These are phyloP conservation scores for Trichoderma pleuroti DNA, from an alignment of 2,329 filamentous ascomycete genomes.

Conservation along the genomic window DNA sequence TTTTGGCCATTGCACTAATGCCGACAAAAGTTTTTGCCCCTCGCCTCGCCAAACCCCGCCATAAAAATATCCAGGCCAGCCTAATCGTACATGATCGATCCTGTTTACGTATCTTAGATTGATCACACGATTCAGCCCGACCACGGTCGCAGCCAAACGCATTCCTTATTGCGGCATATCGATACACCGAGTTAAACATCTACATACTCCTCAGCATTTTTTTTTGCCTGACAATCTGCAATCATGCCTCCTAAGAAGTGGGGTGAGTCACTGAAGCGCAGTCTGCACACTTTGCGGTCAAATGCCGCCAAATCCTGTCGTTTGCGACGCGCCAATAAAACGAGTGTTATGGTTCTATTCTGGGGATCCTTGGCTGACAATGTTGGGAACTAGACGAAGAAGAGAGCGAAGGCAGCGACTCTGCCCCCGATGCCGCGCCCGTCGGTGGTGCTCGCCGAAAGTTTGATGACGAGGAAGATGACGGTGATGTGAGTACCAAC, in stretches of 20 bases:
- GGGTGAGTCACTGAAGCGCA: constrained; percentile 34
- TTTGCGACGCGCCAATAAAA: constrained; percentile 18
- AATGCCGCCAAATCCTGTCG: background rate
- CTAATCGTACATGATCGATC: background rate
- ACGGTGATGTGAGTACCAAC: constrained; percentile 62
- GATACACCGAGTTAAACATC: background rate
- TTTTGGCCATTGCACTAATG: background rate
- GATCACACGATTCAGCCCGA: constrained; percentile 2
- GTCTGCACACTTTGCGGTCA: background rate
- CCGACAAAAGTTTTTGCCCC: constrained; percentile 12
- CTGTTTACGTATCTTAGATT: background rate
- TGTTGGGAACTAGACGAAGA: constrained; percentile 28
- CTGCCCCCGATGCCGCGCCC: constrained; percentile 38
- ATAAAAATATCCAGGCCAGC: constrained; percentile 3
- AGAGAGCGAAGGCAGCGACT: constrained; percentile 37
- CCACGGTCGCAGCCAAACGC: background rate
- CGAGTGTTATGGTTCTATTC: background rate
- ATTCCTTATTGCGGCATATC: background rate
- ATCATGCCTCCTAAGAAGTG: constrained; percentile 45
- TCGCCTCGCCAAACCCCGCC: constrained; percentile 5
- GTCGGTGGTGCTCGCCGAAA: constrained; percentile 47
- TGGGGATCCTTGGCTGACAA: background rate
- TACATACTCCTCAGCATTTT: background rate
- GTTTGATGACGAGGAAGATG: constrained; percentile 91
- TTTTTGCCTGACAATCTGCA: background rate